Evolutionary conservation across 2,329 filamentous ascomycete genomes (phyloP).

Genomic region (Zalaria sp.): DNA sequence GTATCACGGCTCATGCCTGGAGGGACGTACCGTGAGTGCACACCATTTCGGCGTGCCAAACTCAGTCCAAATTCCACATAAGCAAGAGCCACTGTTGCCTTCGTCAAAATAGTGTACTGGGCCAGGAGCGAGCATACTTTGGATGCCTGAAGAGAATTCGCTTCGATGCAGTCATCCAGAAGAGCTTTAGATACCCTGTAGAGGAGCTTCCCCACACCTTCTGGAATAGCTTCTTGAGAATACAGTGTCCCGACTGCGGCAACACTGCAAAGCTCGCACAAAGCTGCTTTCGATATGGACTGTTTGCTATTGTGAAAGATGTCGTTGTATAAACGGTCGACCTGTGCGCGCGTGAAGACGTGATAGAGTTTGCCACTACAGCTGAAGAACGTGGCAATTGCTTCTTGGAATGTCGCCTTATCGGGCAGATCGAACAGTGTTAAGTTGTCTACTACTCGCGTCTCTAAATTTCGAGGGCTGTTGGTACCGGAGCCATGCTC

Average conservation of each 20-base stretch:
- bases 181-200: slow-evolving; percentile 1
- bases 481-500: background rate
- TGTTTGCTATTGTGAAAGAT: background rate
- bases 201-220: background rate
- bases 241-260: slow-evolving; percentile 3
- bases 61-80: slow-evolving; percentile 1
- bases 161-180: slow-evolving; percentile 1
- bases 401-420: background rate
- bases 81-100: slow-evolving; percentile 1
- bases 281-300: background rate
- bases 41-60: background rate
- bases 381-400: background rate
- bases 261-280: slow-evolving; percentile 1
- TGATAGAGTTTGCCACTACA: slow-evolving; percentile 1
- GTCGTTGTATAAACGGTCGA: background rate
- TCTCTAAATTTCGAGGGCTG: background rate
- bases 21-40: background rate
- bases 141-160: background rate
- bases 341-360: background rate
- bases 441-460: background rate
- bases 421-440: background rate
- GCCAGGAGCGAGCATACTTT: slow-evolving; percentile 1
- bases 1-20: background rate
- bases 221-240: background rate
- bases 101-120: slow-evolving; percentile 2